A percentile compares a stretch with the other conserved stretches of the same genome.
These are phyloP conservation scores for Vanrija pseudolonga DNA, from an alignment of 1,284 basidiomycete species.

Conservation along the genomic window DNA sequence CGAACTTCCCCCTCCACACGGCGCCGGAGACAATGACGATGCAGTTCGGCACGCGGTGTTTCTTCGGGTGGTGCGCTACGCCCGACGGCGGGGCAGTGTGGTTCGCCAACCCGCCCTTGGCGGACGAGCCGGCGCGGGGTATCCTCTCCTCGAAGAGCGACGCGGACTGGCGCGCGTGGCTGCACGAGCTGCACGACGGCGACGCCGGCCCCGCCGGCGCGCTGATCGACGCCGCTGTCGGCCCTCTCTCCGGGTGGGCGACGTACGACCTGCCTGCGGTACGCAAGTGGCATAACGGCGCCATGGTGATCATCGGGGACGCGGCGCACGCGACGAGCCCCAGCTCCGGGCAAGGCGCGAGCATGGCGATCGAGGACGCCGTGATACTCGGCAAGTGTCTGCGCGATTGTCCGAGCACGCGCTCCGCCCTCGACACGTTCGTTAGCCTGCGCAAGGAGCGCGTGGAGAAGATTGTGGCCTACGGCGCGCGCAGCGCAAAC, in stretches of 20 bases:
- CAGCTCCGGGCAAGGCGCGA: slow-evolving; percentile 20
- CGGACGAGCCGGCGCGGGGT: not conserved
- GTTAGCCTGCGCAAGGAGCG: not conserved
- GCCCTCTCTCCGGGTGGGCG: slow-evolving; percentile 9
- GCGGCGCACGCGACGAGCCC: slow-evolving; percentile 24
- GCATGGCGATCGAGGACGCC: slow-evolving; percentile 16
- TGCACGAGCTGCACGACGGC: slow-evolving; percentile 4
- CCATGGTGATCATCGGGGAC: slow-evolving; percentile 21
- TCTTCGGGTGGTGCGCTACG: not conserved
- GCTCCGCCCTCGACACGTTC: not conserved
- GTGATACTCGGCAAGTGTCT: slow-evolving; percentile 7
- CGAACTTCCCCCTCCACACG: not conserved
- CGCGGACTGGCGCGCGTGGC: not conserved
- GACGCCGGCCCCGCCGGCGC: not conserved
- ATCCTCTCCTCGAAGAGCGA: not conserved
- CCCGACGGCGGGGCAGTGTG: not conserved
- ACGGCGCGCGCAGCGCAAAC: not conserved
- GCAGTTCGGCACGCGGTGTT: not conserved
- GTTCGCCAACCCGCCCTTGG: not conserved
- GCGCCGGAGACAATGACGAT: slow-evolving; percentile 3
- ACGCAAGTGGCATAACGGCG: slow-evolving; percentile 6
- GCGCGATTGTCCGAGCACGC: not conserved
- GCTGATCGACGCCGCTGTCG: slow-evolving; percentile 3
- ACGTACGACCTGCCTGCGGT: slow-evolving; percentile 4
- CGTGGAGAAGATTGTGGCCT: not conserved